Evolutionary conservation across 257 asterid species (phyloP), one percentile per base, ranked within the genome.

Genomic region (Henckelia pumila): DNA sequence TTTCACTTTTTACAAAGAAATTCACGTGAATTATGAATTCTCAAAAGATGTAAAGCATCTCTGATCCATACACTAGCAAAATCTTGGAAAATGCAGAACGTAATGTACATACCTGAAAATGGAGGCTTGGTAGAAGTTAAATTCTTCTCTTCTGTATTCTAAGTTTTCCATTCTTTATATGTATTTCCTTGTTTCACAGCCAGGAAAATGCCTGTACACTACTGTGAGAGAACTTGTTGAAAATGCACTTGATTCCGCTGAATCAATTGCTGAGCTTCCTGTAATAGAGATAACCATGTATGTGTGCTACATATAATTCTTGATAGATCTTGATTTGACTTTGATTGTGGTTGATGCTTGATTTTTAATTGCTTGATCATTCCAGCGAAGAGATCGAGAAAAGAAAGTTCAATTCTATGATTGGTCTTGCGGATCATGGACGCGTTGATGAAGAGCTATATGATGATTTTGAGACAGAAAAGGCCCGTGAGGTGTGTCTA

Each of bases 181-280:
- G 1, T 63, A 7, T 35, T 71, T 69, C 21, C 33, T 75, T 64
- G n/a, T 25, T 47, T 71, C 60, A 57, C 86, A 88, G 97, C 97
- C 97, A 22, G 97, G 97, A 69, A 91, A 91, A 76, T 76, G 84
- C 69, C 77, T 91, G 69, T 91, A 91, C 76, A 91, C 97, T 68
- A 91, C 97, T 56, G 96, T 91, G 59, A 76, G 97, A 71, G 96
- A 91, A 82, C 96, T 91, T 70, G 96, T 91, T 70, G 97, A 91
- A 75, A 91, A 91, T 88, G 90, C 96, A 8, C 97, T 91, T 69
- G 97, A 91, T 78, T 91, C 97, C 68, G 93, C 97, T 19, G 97
- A 91, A 79, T 83, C 97, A 37, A 85, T 91, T 68, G 77, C 91
- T 5, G 89, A 91, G 75, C 95, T 91, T 78, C 97, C 96, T 0